Conservation (phyloP, 306 rosid species). For the Glycyrrhiza uralensis region DNA sequence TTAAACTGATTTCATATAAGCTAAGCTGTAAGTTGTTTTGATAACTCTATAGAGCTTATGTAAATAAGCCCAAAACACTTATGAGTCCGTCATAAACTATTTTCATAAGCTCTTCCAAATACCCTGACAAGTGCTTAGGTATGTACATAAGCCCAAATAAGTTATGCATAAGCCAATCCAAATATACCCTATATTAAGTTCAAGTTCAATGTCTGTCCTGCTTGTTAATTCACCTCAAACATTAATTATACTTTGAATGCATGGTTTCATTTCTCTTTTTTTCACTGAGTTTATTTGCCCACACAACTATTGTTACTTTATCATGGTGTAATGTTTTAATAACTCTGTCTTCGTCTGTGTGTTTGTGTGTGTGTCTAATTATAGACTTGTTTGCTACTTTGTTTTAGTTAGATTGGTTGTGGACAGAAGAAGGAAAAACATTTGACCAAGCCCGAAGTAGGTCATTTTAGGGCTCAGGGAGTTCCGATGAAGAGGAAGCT, state of each 20-base stretch:
- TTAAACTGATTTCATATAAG: too few species aligned
- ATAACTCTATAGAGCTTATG: too few species aligned
- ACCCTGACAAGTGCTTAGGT: background rate
- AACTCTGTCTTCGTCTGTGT: too few species aligned
- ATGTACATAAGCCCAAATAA: background rate
- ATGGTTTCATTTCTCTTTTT: background rate
- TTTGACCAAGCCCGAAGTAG: constrained; percentile 88
- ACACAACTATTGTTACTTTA: background rate
- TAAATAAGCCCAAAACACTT: background rate
- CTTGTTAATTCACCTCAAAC: background rate
- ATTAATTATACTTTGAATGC: background rate
- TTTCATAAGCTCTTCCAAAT: background rate
- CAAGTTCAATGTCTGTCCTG: background rate
- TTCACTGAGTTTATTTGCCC: background rate
- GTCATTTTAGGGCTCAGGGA: constrained; percentile 97
- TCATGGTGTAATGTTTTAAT: background rate
- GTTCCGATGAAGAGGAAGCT: constrained; percentile 91
- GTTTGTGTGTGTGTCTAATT: constrained; percentile 27
- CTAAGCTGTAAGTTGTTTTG: background rate
- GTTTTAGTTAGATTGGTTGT: constrained; percentile 95
- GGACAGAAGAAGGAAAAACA: constrained; percentile 98
- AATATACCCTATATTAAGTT: too few species aligned
- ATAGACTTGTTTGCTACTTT: constrained; percentile 26
- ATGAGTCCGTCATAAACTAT: too few species aligned
- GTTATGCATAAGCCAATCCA: background rate